Evolutionary conservation across 78 protist genomes (phyloP).

Genomic region (Protostelium mycophagum): DNA sequence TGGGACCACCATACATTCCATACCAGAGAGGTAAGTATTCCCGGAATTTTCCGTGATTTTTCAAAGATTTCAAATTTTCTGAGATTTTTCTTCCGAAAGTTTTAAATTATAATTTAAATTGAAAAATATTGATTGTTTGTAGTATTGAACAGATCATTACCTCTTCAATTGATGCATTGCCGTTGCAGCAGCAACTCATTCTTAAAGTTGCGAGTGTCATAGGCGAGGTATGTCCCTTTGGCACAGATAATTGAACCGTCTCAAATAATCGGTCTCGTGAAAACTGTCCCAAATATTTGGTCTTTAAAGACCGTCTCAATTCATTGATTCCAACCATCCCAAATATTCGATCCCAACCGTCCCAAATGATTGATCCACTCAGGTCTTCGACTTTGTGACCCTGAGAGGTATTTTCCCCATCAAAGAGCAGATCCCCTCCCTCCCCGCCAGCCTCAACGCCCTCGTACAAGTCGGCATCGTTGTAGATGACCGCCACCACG

Average conservation of each 20-base stretch:
- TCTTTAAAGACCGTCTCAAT: no score
- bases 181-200: constrained; percentile 42
- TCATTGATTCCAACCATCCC: no score
- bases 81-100: no score
- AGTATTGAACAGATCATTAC: constrained; percentile 22
- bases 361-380: not conserved
- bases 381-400: not conserved
- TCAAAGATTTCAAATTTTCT: no score
- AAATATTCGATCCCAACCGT: not conserved
- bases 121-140: no score
- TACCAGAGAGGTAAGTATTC: not conserved
- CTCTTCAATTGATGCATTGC: constrained; percentile 43
- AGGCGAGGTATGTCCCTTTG: no score
- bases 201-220: constrained; percentile 53
- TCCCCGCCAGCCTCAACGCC: not conserved
- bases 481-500: not conserved
- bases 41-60: not conserved
- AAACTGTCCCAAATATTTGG: no score
- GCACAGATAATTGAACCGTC: no score
- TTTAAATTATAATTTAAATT: no score
- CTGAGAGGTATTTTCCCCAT: not conserved
- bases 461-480: not conserved
- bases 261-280: no score
- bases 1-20: not conserved
- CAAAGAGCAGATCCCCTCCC: not conserved